Percentiles rank a stretch among this genome's conserved stretches.
Conservation (phyloP, 2,329 filamentous ascomycete genomes). For the Xenoacremonium recifei region DNA sequence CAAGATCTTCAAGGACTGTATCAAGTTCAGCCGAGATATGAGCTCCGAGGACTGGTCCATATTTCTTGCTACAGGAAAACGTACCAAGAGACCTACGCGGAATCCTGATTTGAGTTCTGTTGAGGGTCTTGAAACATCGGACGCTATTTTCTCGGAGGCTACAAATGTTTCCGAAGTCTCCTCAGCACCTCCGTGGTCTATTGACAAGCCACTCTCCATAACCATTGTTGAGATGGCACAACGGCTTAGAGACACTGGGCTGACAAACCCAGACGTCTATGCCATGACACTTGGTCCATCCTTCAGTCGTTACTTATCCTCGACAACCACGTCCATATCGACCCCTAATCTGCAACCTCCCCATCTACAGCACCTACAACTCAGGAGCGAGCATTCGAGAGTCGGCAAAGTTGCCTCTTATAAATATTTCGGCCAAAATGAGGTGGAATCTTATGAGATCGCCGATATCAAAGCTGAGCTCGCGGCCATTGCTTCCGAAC, state of each 20-base stretch:
- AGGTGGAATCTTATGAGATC: no score
- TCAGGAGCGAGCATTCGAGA: slow-evolving; percentile 35
- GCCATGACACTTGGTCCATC: slow-evolving; percentile 34
- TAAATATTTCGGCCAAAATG: slow-evolving; percentile 25
- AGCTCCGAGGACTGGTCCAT: slow-evolving; percentile 55
- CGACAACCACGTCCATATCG: slow-evolving; percentile 35
- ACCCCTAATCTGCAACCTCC: slow-evolving; percentile 30
- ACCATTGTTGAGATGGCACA: slow-evolving; percentile 30
- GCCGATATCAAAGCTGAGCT: no score
- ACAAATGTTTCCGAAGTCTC: slow-evolving; percentile 24
- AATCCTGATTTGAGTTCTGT: slow-evolving; percentile 17
- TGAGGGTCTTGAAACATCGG: slow-evolving; percentile 23
- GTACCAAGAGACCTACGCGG: slow-evolving; percentile 27
- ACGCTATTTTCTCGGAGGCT: slow-evolving; percentile 15
- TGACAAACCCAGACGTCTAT: slow-evolving; percentile 38
- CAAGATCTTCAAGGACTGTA: slow-evolving; percentile 59
- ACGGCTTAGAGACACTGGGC: slow-evolving; percentile 24
- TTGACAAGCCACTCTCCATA: slow-evolving; percentile 33
- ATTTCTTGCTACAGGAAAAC: slow-evolving; percentile 50
- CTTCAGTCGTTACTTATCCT: slow-evolving; percentile 37
- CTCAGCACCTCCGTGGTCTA: slow-evolving; percentile 30
- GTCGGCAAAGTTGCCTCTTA: slow-evolving; percentile 37
- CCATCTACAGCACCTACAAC: slow-evolving; percentile 32
- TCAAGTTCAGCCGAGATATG: slow-evolving; percentile 57
- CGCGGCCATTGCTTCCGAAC: neutral